Conservation (phyloP, 768 basidiomycete species). For the Cystobasidium tubakii region DNA sequence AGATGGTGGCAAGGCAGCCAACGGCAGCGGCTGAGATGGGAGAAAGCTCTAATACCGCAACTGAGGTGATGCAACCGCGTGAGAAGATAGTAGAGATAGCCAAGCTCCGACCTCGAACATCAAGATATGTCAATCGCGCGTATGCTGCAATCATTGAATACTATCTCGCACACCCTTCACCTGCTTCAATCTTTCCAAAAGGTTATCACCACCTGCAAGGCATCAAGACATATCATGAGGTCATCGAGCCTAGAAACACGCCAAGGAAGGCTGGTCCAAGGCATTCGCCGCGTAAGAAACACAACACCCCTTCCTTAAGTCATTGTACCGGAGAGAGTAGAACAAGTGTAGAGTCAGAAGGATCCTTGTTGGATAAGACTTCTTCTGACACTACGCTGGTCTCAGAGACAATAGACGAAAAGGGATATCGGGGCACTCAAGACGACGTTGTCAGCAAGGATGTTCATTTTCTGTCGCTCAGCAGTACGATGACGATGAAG, state of each 20-base stretch:
- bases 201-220: background rate
- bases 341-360: background rate
- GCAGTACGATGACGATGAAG: background rate
- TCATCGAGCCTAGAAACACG: background rate
- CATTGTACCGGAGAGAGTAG: background rate
- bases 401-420: background rate
- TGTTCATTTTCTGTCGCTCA: background rate
- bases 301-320: background rate
- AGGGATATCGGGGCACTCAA: background rate
- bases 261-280: background rate
- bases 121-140: conserved; percentile 1
- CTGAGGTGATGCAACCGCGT: background rate
- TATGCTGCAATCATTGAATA: background rate
- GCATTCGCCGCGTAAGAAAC: background rate
- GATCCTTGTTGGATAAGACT: background rate
- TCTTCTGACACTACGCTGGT: background rate
- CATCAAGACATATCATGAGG: conserved; percentile 2
- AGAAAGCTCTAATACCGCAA: background rate
- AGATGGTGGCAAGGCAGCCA: too few species aligned
- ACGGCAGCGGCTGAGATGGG: too few species aligned
- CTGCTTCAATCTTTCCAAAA: background rate
- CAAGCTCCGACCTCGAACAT: background rate
- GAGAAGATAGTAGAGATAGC: background rate
- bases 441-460: background rate
- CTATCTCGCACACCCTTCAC: background rate